Conservation (phyloP, 2,329 filamentous ascomycete genomes). For the Diaporthe aspalathi region DNA sequence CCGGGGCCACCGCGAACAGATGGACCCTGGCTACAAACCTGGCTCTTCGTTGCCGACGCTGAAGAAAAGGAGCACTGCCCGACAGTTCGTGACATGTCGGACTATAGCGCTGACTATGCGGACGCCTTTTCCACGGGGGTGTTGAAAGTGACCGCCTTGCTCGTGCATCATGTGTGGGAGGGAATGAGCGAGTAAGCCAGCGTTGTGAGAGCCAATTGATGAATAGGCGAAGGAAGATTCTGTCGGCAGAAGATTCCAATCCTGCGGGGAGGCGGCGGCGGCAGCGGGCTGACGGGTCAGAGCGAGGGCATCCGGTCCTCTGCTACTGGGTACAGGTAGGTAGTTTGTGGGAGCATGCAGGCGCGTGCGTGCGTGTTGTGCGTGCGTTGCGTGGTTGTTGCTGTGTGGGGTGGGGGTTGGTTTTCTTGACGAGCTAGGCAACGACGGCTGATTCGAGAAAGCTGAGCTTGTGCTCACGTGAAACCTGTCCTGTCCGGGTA, state of each 20-base stretch:
- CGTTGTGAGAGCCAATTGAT: neutral
- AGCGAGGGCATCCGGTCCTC: slow-evolving; percentile 14
- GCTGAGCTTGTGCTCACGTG: slow-evolving; percentile 29
- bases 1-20: neutral
- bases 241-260: slow-evolving; percentile 20
- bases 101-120: neutral
- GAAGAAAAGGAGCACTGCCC: neutral
- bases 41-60: neutral
- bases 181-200: slow-evolving; percentile 22
- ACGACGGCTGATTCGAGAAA: slow-evolving; percentile 30
- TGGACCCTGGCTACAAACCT: neutral
- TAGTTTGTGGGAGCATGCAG: slow-evolving; percentile 22
- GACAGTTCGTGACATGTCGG: slow-evolving; percentile 3
- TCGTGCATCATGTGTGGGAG: neutral
- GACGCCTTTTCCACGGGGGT: too few species aligned
- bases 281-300: slow-evolving; percentile 16
- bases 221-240: slow-evolving; percentile 4
- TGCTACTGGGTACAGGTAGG: neutral
- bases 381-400: slow-evolving; percentile 8
- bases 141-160: neutral
- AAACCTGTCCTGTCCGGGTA: slow-evolving; percentile 11
- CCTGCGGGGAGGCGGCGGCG: slow-evolving; percentile 11
- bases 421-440: slow-evolving; percentile 23
- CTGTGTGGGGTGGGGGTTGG: slow-evolving; percentile 20
- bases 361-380: neutral